phyloP scores from a whole-genome alignment of 1,284 basidiomycete genomes.

The Singerocomus inundabilis region DNA sequence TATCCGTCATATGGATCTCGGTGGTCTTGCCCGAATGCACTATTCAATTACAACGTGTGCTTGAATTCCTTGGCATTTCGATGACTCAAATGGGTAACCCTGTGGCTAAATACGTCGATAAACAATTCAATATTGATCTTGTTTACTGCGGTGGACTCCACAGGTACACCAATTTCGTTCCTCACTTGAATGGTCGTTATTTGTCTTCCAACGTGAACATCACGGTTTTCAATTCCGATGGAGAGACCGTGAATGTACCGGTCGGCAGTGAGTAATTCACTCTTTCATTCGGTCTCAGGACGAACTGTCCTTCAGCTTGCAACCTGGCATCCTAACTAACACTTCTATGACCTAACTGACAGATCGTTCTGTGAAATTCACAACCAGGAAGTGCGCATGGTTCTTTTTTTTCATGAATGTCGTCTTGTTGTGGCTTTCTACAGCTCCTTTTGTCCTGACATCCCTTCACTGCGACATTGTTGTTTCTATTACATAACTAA shows the following conservation, averaged over 20 bases:
- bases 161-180: slow-evolving; percentile 73
- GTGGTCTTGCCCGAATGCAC: slow-evolving; percentile 6
- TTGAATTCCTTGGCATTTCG: background rate
- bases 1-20: background rate
- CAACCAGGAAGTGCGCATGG: slow-evolving; percentile 60
- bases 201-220: slow-evolving; percentile 86
- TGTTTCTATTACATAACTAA: background rate
- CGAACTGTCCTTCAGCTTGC: background rate
- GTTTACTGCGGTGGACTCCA: background rate
- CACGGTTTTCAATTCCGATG: slow-evolving; percentile 56
- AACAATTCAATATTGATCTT: background rate
- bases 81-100: background rate
- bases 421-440: background rate
- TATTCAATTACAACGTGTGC: background rate
- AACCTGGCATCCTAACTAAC: background rate
- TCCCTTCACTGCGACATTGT: background rate
- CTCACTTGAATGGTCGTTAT: slow-evolving; percentile 71
- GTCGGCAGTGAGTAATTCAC: slow-evolving; percentile 53
- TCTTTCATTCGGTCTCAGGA: background rate
- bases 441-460: background rate
- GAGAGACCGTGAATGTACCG: slow-evolving; percentile 52
- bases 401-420: background rate
- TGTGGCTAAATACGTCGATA: background rate
- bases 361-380: slow-evolving; percentile 74
- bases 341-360: background rate